phyloP scores from a whole-genome alignment of 2,329 filamentous ascomycete genomes.

The Colletotrichum caudatum region DNA sequence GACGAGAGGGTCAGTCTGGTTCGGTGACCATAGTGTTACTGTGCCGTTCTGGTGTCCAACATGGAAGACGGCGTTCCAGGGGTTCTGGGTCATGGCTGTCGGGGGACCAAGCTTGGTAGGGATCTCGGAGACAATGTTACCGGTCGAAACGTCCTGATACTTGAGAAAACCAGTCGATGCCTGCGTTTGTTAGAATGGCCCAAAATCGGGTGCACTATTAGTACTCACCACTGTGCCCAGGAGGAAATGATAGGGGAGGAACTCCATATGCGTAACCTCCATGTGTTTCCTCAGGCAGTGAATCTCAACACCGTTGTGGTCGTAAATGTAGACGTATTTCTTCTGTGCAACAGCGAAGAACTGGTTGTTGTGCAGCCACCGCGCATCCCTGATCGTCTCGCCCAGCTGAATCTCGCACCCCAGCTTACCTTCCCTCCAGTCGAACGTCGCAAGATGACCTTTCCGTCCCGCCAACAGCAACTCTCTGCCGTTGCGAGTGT shows the following conservation, averaged over 20 bases:
- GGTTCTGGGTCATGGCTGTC: conserved; percentile 87
- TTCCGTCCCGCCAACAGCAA: conserved; percentile 89
- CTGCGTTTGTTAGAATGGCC: conserved; percentile 51
- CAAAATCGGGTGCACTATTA: not conserved
- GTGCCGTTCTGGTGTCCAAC: conserved; percentile 95
- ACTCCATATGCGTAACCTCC: conserved; percentile 94
- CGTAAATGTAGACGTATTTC: conserved; percentile 97
- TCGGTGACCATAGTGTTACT: conserved; percentile 96
- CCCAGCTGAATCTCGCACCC: conserved; percentile 91
- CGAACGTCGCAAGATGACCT: conserved; percentile 95
- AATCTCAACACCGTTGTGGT: conserved; percentile 88
- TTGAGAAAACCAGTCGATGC: conserved; percentile 87
- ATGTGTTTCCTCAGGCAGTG: conserved; percentile 91
- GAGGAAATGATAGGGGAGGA: conserved; percentile 95
- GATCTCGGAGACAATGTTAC: conserved; percentile 86
- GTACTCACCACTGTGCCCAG: conserved; percentile 82
- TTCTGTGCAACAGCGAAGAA: conserved; percentile 96
- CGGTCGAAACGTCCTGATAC: conserved; percentile 96
- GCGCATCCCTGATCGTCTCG: conserved; percentile 89
- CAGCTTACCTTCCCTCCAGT: conserved; percentile 93
- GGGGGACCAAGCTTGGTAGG: conserved; percentile 87
- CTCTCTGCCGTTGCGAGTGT: conserved; percentile 88
- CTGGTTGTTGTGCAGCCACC: conserved; percentile 95
- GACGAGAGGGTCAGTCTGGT: conserved; percentile 85
- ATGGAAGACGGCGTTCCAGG: conserved; percentile 91